phyloP scores from a whole-genome alignment of 805 yeast species.

The Metschnikowia kunwiensis region DNA sequence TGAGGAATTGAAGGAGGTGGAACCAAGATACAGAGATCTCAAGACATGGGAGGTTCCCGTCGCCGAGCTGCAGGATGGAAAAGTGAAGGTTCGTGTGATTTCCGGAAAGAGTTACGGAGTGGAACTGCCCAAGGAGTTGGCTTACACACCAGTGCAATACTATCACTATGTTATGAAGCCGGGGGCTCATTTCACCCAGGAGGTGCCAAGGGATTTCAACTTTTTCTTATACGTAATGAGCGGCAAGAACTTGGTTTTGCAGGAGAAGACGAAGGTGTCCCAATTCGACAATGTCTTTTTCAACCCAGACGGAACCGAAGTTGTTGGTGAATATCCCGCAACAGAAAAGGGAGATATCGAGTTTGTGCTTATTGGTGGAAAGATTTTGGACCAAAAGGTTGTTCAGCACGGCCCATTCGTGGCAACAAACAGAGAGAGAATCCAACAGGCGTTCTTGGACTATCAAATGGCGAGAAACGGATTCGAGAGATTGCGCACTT shows the following conservation, averaged over 20 bases:
- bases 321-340: conserved; percentile 46
- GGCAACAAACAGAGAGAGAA: conserved; percentile 62
- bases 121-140: conserved; percentile 69
- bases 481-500: conserved; percentile 60
- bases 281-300: conserved; percentile 58
- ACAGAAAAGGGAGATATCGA: conserved; percentile 45
- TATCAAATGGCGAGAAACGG: conserved; percentile 70
- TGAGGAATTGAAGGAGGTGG: conserved; percentile 28
- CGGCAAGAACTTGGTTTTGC: conserved; percentile 53
- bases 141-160: conserved; percentile 77
- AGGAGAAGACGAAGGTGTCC: conserved; percentile 27
- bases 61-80: conserved; percentile 58
- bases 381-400: conserved; percentile 66
- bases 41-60: conserved; percentile 67
- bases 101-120: conserved; percentile 76
- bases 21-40: conserved; percentile 78
- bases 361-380: conserved; percentile 74
- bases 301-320: conserved; percentile 62
- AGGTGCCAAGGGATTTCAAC: conserved; percentile 58
- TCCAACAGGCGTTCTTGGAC: conserved; percentile 66
- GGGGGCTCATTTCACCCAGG: conserved; percentile 62
- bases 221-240: conserved; percentile 64
- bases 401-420: conserved; percentile 94
- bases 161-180: conserved; percentile 61
- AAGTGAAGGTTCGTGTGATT: conserved; percentile 65